Base-by-base conservation (phyloP, 176 grass and related monocot species). In the Triticum monococcum region DNA sequence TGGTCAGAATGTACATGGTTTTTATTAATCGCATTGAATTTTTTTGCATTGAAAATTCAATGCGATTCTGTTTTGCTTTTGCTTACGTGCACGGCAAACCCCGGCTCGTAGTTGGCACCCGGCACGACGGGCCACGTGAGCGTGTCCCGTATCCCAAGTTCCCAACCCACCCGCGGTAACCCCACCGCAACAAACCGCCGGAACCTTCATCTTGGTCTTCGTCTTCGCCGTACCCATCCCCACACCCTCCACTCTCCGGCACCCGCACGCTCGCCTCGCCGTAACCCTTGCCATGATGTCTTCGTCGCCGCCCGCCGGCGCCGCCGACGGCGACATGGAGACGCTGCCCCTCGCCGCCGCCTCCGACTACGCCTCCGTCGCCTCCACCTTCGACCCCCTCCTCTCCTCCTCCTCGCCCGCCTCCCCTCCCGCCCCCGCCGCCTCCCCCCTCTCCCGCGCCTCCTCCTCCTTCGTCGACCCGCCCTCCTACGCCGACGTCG, bases 381-480 rank as follows among this genome's bases (percentile, higher is more conserved):
- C 86, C 65, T 90, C 89, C 86, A 77, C 63, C 31, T 92, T 76
- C 68, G 81, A 88, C 25, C 86, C 85, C 20, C 83, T 86, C 77
- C 69, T 85, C 76, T 91, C 87, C 17, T 62, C 66, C 54, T 68
- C 68, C 57, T 78, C 83, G 10, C 91, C 81, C 40, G 69, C 36
- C 12, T 88, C 83, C 65, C 78, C 89, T 70, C 78, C 79, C 68
- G 2, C 50, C 66, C 81, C 80, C 30, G 26, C 69, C 38, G 64
- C 84, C 36, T 75, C 86, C 82, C 66, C 87, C 9, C 87, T 88
- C 75, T 79, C 91, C 43, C 74, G 87, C 16, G 85, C 85, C 33
- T 90, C 90, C 17, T 94, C 93, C 72, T 94, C 93, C 61, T 98
- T 96, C 79, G 91, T 98, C 2, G 94, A 98, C 62, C 97, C 97